Evolutionary conservation across 2,329 filamentous ascomycete genomes (phyloP).

Genomic region (Fusarium sp.): DNA sequence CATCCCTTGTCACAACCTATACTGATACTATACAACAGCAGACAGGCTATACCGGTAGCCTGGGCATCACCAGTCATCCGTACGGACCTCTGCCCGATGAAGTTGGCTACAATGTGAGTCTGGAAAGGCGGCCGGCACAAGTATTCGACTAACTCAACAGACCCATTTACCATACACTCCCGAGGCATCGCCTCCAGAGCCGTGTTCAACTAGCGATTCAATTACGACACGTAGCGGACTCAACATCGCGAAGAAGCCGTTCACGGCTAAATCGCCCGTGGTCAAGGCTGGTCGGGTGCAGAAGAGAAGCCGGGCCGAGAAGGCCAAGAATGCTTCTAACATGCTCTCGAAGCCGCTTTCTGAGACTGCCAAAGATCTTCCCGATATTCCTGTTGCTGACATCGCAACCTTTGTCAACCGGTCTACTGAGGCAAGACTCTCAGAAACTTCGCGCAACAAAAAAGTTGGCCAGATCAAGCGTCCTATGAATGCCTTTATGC

Average conservation of each 20-base stretch:
- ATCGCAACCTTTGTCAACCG: slow-evolving; percentile 84
- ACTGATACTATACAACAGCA: slow-evolving; percentile 14
- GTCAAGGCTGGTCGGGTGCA: slow-evolving; percentile 37
- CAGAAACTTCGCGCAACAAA: slow-evolving; percentile 71
- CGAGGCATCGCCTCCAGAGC: slow-evolving; percentile 60
- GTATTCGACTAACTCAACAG: slow-evolving; percentile 23
- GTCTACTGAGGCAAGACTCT: slow-evolving; percentile 68
- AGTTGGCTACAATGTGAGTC: slow-evolving; percentile 35
- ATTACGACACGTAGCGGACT: slow-evolving; percentile 53
- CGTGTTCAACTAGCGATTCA: slow-evolving; percentile 30
- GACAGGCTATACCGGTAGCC: slow-evolving; percentile 21
- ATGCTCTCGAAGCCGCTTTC: slow-evolving; percentile 74
- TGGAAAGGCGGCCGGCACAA: neutral
- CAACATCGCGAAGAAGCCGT: slow-evolving; percentile 41
- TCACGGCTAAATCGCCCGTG: slow-evolving; percentile 13
- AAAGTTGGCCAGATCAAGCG: slow-evolving; percentile 84
- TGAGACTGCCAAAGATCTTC: slow-evolving; percentile 70
- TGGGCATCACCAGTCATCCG: slow-evolving; percentile 16
- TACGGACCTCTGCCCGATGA: slow-evolving; percentile 39
- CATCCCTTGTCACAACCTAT: neutral
- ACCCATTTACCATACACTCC: slow-evolving; percentile 51
- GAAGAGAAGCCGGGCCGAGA: slow-evolving; percentile 47
- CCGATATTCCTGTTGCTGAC: slow-evolving; percentile 72
- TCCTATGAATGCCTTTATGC: slow-evolving; percentile 98
- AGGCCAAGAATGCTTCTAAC: slow-evolving; percentile 48